phyloP scores from a whole-genome alignment of 208 protist genomes.

The Trypanosoma mega region DNA sequence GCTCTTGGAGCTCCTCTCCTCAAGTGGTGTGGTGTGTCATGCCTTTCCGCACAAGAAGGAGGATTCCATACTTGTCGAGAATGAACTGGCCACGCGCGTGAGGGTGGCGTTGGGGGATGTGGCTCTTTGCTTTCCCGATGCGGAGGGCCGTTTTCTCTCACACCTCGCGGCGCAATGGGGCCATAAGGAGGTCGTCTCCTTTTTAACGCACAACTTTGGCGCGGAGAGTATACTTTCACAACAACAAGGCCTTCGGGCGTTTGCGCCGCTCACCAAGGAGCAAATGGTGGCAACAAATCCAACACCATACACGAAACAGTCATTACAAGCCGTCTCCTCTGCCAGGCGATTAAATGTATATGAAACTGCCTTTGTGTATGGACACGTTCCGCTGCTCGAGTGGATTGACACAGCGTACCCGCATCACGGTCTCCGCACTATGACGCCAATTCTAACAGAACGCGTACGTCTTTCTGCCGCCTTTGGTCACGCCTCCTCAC shows the following conservation, averaged over 20 bases:
- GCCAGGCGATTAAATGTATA: conserved; percentile 24
- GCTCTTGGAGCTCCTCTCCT: conserved; percentile 24
- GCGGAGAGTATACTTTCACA: conserved; percentile 27
- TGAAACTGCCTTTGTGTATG: conserved; percentile 34
- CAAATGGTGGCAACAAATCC: no score
- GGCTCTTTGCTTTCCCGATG: conserved; percentile 31
- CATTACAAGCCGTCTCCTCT: conserved; percentile 15
- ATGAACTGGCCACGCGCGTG: not conserved
- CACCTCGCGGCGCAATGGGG: conserved; percentile 36
- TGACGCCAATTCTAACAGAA: not conserved
- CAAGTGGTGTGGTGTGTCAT: conserved; percentile 16
- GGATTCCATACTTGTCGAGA: not conserved
- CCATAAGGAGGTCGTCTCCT: conserved; percentile 27
- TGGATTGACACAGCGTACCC: conserved; percentile 39
- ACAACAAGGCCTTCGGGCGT: not conserved
- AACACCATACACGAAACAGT: no score
- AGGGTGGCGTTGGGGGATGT: conserved; percentile 29
- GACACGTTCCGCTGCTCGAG: conserved; percentile 36
- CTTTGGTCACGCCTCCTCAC: conserved; percentile 28
- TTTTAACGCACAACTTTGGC: conserved; percentile 27
- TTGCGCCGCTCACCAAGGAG: no score
- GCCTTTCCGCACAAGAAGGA: not conserved
- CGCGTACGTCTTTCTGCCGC: conserved; percentile 3
- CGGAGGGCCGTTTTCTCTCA: conserved; percentile 34
- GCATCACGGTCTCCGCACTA: not conserved